Conservation (phyloP, 2,329 filamentous ascomycete species). For the Clarireedia monteithiana region DNA sequence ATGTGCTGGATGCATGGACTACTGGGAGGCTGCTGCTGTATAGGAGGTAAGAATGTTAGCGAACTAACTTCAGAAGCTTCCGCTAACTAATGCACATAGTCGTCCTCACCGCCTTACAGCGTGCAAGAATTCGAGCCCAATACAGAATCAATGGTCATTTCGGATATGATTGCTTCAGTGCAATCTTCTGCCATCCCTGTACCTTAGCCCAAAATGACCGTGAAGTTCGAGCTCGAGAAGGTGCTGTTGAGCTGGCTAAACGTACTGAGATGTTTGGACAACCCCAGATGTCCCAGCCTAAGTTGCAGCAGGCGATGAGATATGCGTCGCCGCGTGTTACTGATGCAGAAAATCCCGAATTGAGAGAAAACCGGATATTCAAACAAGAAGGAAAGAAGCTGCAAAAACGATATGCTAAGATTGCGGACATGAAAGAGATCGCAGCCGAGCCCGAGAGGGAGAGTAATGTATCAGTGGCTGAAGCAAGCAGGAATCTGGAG, state of each 20-base stretch:
- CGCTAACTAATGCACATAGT: not conserved
- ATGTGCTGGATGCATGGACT: slow-evolving; percentile 31
- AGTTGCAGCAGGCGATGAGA: slow-evolving; percentile 18
- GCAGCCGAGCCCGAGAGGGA: not conserved
- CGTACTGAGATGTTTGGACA: not conserved
- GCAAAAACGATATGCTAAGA: slow-evolving; percentile 1
- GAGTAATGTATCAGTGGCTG: too few relatives aligned
- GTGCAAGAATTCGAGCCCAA: slow-evolving; percentile 32
- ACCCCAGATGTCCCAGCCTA: not conserved
- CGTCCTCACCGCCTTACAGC: slow-evolving; percentile 4
- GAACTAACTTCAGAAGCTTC: not conserved
- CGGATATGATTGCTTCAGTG: slow-evolving; percentile 29
- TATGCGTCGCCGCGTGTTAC: slow-evolving; percentile 12
- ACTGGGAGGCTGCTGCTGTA: slow-evolving; percentile 6
- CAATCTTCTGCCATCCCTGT: slow-evolving; percentile 36
- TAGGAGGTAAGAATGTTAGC: not conserved
- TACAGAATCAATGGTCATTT: slow-evolving; percentile 36
- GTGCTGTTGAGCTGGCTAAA: slow-evolving; percentile 13
- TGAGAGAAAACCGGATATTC: slow-evolving; percentile 1
- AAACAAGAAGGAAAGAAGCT: not conserved
- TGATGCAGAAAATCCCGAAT: not conserved
- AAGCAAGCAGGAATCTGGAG: too few relatives aligned
- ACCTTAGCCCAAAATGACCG: slow-evolving; percentile 37
- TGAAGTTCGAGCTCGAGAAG: slow-evolving; percentile 36
- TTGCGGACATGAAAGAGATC: not conserved